A percentile compares a stretch with the other conserved stretches of the same genome.
Conservation (phyloP, 441 rosid species). For the Jatropha multifida region DNA sequence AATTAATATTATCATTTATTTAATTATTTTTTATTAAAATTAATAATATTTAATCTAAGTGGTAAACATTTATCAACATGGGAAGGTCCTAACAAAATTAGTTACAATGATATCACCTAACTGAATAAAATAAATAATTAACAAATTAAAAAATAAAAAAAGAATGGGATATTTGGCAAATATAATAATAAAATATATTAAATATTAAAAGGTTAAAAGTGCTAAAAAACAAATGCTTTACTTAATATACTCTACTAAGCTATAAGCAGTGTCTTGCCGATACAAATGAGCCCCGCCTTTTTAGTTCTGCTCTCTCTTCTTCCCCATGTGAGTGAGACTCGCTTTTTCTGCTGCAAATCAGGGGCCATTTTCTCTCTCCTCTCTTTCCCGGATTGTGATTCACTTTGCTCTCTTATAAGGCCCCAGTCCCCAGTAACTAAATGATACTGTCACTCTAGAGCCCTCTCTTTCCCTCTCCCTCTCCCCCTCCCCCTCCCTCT, state of each 20-base stretch:
- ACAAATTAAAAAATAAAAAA: background rate
- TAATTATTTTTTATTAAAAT: too few relatives aligned
- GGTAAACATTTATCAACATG: background rate
- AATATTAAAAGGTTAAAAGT: background rate
- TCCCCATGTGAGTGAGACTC: constrained; percentile 41
- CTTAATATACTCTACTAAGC: constrained; percentile 19
- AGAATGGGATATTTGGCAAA: background rate
- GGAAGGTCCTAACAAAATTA: background rate
- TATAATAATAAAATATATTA: too few relatives aligned
- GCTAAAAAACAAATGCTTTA: background rate
- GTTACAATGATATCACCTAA: background rate
- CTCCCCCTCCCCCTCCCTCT: background rate
- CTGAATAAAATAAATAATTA: background rate
- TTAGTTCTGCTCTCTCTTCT: constrained; percentile 4
- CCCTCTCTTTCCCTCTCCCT: background rate
- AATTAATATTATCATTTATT: too few relatives aligned
- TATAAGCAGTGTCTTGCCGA: background rate
- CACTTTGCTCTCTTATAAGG: background rate
- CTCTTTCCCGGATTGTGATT: background rate
- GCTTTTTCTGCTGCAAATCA: constrained; percentile 12
- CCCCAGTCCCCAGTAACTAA: background rate
- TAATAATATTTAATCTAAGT: too few relatives aligned
- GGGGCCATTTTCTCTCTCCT: constrained; percentile 12
- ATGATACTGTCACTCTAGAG: background rate
- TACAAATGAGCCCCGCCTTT: constrained; percentile 39